Base-by-base conservation (phyloP, 2,329 filamentous ascomycete genomes). In the Lasiodiplodia hormozganensis region DNA sequence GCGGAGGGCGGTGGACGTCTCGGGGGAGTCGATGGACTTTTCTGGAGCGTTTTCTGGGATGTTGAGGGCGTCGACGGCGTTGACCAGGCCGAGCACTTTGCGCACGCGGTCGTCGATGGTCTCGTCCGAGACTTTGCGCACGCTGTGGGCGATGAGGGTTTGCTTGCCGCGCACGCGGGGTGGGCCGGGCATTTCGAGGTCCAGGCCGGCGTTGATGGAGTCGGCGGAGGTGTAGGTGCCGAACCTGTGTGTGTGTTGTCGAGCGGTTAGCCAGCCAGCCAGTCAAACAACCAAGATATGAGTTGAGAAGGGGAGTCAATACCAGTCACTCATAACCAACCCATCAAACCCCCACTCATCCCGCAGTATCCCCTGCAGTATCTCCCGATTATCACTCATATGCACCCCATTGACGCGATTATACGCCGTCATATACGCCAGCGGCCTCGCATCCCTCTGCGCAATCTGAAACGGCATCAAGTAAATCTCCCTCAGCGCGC, bases 301-400 rank as follows among this genome's bases (percentile, higher is more conserved):
- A n/a, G n/a, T n/a, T n/a, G n/a, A n/a, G n/a, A n/a, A n/a, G n/a
- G n/a, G n/a, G n/a, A n/a, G n/a, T n/a, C n/a, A n/a, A n/a, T 89
- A 47, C 90, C 90, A 93, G 75, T 93, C 90, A 54, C 85, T 87
- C 72, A 85, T 88, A 0, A 89, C 85, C 49, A 86, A 90, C 74
- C 90, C 91, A 58, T 92, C 83, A 74, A 90, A 93, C 0, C 88
- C 89, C 91, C 90, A 93, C 74, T 92, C 88, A 2, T 86, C 85
- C 67, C 91, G 83, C n/a, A 93, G 80, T 40, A 93, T 90, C 51
- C 78, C 75, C 68, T 89, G 91, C n/a, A 93, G 81, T 1, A 89
- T 82, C 68, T 90, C 87, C 49, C 86, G 82, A 76, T 92, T 86
- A 2, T 90, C 86, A 68, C 92, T 87, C 0, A 87, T 85, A 8